A percentile compares a stretch with the other conserved stretches of the same genome.
Evolutionary conservation across 2,329 filamentous ascomycete species (phyloP).

Genomic region (Fusarium pseudograminearum): DNA sequence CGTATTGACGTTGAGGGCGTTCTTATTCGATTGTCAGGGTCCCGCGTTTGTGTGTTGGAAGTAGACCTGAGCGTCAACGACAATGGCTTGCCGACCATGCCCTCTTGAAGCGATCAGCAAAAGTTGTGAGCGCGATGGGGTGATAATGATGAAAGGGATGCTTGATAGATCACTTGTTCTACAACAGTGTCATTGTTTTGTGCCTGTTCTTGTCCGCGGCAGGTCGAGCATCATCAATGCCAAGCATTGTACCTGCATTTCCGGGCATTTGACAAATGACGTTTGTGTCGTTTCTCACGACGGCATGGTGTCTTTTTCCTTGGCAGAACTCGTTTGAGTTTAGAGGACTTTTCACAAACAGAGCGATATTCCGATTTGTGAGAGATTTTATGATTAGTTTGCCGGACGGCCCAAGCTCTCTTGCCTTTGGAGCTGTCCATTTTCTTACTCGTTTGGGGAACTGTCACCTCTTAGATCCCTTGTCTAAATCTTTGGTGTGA

Average conservation of each 20-base stretch:
- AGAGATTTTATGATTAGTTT: not conserved
- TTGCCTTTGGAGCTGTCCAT: not conserved
- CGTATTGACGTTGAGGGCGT: constrained; percentile 15
- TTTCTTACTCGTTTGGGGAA: not conserved
- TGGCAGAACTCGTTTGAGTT: not conserved
- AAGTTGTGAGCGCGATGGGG: not conserved
- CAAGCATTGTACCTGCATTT: constrained; percentile 8
- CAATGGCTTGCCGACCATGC: constrained; percentile 7
- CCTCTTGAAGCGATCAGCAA: constrained; percentile 1
- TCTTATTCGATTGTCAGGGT: constrained; percentile 22
- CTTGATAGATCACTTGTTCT: constrained; percentile 24
- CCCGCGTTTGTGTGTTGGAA: not conserved
- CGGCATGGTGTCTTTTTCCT: not conserved
- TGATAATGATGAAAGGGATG: constrained; percentile 2
- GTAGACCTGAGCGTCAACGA: not conserved
- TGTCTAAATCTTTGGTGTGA: not conserved
- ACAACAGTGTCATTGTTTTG: constrained; percentile 6
- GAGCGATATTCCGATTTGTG: not conserved
- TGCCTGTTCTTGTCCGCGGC: not conserved
- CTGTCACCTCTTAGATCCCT: not conserved
- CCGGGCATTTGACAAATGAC: not conserved
- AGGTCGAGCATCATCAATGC: not conserved
- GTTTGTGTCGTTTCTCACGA: not conserved
- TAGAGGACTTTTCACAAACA: not conserved
- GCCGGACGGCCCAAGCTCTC: not conserved